These are phyloP conservation scores for Magnaporthiopsis poae DNA, from an alignment of 2,329 filamentous ascomycete species.

Conservation along the genomic window DNA sequence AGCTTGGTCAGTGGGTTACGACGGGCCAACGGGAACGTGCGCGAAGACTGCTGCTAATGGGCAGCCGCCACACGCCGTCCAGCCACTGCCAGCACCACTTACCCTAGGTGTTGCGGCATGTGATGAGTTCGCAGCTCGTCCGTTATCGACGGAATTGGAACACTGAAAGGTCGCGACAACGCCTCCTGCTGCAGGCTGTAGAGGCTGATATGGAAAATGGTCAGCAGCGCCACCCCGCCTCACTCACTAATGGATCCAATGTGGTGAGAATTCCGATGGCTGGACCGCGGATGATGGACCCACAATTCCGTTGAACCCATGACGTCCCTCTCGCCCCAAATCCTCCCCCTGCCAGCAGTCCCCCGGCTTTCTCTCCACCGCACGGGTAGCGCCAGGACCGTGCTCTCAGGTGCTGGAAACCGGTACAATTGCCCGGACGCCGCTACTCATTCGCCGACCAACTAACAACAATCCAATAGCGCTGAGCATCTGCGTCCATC, in stretches of 20 bases:
- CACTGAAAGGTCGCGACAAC: too few relatives aligned
- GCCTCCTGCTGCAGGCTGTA: too few relatives aligned
- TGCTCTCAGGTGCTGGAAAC: neutral
- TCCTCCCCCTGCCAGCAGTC: neutral
- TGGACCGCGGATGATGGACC: neutral
- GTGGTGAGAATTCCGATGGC: neutral
- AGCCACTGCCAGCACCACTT: neutral
- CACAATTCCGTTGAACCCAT: neutral
- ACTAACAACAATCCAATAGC: neutral
- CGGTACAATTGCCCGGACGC: neutral
- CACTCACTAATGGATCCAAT: neutral
- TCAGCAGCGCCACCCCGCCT: slow-evolving; percentile 2
- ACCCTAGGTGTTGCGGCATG: neutral
- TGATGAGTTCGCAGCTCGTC: too few relatives aligned
- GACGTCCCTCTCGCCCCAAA: slow-evolving; percentile 1
- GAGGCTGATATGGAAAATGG: too few relatives aligned
- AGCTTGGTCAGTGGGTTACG: too few relatives aligned
- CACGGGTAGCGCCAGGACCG: neutral
- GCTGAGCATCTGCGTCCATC: neutral
- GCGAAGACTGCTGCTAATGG: neutral
- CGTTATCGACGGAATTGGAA: neutral
- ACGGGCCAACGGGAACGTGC: too few relatives aligned
- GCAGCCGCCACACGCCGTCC: too few relatives aligned
- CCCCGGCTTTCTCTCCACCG: neutral
- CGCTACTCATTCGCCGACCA: neutral